Conservation (phyloP, 2,329 filamentous ascomycete genomes). For the Uncinocarpus reesii region DNA sequence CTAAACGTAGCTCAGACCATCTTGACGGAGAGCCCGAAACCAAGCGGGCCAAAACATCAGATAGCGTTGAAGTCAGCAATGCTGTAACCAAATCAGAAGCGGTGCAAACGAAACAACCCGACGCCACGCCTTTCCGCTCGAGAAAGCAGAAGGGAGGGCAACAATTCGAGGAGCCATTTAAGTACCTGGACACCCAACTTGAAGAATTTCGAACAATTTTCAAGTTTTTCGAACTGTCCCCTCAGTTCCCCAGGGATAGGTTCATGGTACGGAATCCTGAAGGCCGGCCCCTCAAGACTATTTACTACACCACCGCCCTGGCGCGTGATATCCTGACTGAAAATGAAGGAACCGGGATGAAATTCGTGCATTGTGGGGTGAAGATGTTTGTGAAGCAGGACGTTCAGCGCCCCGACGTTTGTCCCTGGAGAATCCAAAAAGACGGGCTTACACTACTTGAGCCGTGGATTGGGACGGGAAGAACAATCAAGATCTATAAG, state of each 20-base stretch:
- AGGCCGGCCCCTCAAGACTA: conserved; percentile 80
- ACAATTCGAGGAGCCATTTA: conserved; percentile 82
- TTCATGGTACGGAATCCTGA: conserved; percentile 94
- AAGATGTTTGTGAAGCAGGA: conserved; percentile 99
- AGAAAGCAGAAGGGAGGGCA: conserved; percentile 35
- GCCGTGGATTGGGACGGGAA: conserved; percentile 71
- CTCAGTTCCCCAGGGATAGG: conserved; percentile 75
- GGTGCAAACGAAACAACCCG: conserved; percentile 26
- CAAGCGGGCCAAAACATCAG: conserved; percentile 35
- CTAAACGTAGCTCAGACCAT: conserved; percentile 30
- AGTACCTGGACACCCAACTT: conserved; percentile 68
- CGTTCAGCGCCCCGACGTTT: conserved; percentile 72
- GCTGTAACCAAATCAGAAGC: conserved; percentile 12
- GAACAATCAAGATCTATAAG: conserved; percentile 64
- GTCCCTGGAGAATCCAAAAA: conserved; percentile 88
- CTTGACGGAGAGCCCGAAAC: conserved; percentile 24
- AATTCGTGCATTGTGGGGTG: conserved; percentile 92
- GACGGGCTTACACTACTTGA: conserved; percentile 88
- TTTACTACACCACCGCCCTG: conserved; percentile 87
- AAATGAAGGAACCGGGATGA: conserved; percentile 85
- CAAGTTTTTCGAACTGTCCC: conserved; percentile 72
- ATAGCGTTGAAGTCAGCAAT: conserved; percentile 23
- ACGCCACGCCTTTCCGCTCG: conserved; percentile 15
- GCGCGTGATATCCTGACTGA: conserved; percentile 73
- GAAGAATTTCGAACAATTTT: conserved; percentile 67